Evolutionary conservation across 352 stramenopile species (phyloP), one percentile per base, ranked within the genome.

Genomic region (Phytophthora palmivora): DNA sequence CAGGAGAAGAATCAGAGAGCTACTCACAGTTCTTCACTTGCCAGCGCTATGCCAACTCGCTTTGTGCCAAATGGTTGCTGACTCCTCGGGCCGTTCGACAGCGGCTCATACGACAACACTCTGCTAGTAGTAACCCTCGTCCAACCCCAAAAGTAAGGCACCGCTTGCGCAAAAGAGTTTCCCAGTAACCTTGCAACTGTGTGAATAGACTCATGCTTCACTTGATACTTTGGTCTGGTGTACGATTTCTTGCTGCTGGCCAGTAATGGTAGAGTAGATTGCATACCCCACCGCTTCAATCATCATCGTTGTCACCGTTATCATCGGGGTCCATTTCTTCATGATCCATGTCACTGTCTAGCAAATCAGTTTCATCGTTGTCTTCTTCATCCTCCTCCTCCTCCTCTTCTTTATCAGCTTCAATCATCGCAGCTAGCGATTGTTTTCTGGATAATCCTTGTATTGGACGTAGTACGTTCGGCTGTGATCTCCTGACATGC

Each of bases 31-130:
- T 81, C 26, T 91, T 91, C 53, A 89, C 75, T 11, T 89, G 77
- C 18, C 76, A 79, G 22, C 74, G 82, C 3, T 91, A 91, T 53
- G 63, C 67, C 11, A 88, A 91, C 33, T 75, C 77, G 7, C 58
- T 91, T 4, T 91, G 82, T 45, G 47, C 43, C 1, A 89, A 89
- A 49, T 91, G 82, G 82, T 59, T 87, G n/a, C 66, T 81, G 38
- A 86, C 81, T 5, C 64, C 71, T 22, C 47, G 48, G 1, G 38
- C 48, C 12, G 47, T 65, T 28, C 58, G 54, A 9, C 58, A 56
- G 19, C 43, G 63, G 18, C 37, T 72, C 3, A 10, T 48, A 43
- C 58, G 58, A 37, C 63, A 60, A 36, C 58, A 68, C 7, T 72
- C 63, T 32, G 58, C 58, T 37, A 28, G 32, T 36, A 36, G 3